A percentile compares a stretch with the other conserved stretches of the same genome.
Conservation (phyloP, 148 eudicot species). For the Rhododendron molle region DNA sequence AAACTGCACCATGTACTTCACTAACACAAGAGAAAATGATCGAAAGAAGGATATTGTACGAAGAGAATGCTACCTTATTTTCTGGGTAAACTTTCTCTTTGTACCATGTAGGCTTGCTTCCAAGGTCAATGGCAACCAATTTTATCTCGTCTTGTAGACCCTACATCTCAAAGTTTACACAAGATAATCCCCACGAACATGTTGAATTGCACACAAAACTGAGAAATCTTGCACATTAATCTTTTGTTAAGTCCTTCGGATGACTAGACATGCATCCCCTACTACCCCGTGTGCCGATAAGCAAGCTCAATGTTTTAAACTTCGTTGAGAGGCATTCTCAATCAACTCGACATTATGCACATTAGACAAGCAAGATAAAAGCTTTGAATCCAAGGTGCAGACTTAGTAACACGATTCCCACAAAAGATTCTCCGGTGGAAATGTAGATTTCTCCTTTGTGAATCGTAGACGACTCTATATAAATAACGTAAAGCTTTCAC, state of each 20-base stretch:
- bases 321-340: neutral
- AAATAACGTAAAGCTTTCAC: neutral
- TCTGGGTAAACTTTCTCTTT: conserved; percentile 75
- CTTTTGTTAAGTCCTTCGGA: neutral
- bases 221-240: neutral
- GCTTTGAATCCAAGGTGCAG: neutral
- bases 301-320: neutral
- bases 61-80: conserved; percentile 41
- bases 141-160: conserved; percentile 77
- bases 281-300: neutral
- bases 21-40: neutral
- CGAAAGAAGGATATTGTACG: neutral
- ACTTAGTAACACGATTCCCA: neutral
- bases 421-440: neutral
- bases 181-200: neutral
- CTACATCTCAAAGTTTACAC: conserved; percentile 23
- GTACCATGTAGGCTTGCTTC: conserved; percentile 73
- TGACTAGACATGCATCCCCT: neutral
- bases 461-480: neutral
- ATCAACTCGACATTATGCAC: neutral
- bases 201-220: neutral
- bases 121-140: conserved; percentile 15
- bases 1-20: neutral
- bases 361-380: neutral
- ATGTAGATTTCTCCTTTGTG: neutral